Conservation (phyloP, 257 asterid species). For the Solanum neorickii region DNA sequence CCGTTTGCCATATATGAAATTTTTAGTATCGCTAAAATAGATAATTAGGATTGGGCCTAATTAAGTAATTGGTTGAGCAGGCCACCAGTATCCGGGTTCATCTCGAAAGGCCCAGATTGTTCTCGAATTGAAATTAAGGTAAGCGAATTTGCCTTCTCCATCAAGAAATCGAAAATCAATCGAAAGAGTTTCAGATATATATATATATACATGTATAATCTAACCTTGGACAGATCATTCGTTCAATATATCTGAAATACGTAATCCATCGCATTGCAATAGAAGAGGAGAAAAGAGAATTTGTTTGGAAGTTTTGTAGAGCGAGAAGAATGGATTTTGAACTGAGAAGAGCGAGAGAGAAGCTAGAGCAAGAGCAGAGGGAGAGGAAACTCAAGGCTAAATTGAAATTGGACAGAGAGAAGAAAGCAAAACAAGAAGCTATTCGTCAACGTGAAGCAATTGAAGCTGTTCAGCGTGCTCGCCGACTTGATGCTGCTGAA, state of each 20-base stretch:
- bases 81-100: not conserved
- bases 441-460: slow-evolving; percentile 70
- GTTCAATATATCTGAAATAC: not conserved
- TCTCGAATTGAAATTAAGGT: slow-evolving; percentile 7
- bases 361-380: slow-evolving; percentile 74
- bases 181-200: not conserved
- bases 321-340: slow-evolving; percentile 60
- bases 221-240: not conserved
- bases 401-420: slow-evolving; percentile 60
- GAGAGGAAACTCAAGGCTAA: slow-evolving; percentile 71
- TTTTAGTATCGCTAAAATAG: no score
- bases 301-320: not conserved
- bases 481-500: slow-evolving; percentile 74
- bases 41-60: not conserved
- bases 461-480: slow-evolving; percentile 61
- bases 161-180: slow-evolving; percentile 24
- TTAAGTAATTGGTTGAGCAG: not conserved
- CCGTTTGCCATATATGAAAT: no score
- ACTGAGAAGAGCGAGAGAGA: slow-evolving; percentile 83
- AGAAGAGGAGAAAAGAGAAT: not conserved
- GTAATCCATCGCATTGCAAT: not conserved
- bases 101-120: slow-evolving; percentile 27
- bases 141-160: slow-evolving; percentile 9
- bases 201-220: no score
- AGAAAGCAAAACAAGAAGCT: slow-evolving; percentile 61